A percentile compares a stretch with the other conserved stretches of the same genome.
Conservation (phyloP, 352 stramenopile species). For the Pythium brachiatum region DNA sequence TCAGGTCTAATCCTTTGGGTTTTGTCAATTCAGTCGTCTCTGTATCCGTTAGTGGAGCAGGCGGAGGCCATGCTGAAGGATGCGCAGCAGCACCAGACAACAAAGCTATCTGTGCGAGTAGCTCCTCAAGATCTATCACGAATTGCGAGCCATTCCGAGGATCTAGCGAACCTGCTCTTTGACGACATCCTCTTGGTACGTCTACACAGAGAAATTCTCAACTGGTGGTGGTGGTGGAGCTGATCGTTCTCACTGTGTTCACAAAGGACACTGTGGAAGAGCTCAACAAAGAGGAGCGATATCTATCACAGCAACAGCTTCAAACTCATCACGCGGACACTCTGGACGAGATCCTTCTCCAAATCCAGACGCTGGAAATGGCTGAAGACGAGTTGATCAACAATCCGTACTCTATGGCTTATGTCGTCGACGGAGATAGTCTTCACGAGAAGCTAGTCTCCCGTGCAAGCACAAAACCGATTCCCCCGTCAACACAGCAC, state of each 20-base stretch:
- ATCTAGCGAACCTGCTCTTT: constrained; percentile 51
- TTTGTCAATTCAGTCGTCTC: constrained; percentile 17
- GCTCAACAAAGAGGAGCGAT: constrained; percentile 52
- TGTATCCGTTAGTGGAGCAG: constrained; percentile 57
- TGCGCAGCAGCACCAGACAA: constrained; percentile 35
- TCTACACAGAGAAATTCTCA: neutral
- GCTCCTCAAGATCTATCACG: constrained; percentile 32
- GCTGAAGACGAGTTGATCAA: constrained; percentile 39
- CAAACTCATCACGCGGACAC: constrained; percentile 30
- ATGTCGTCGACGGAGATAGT: neutral
- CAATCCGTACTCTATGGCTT: constrained; percentile 35
- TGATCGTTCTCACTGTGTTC: neutral
- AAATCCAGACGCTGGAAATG: constrained; percentile 48
- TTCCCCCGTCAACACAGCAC: neutral
- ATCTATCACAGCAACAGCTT: constrained; percentile 26
- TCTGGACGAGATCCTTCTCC: constrained; percentile 47
- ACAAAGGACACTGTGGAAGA: constrained; percentile 55
- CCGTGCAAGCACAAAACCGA: neutral
- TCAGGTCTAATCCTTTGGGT: neutral
- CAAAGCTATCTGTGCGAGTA: constrained; percentile 44
- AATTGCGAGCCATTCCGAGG: constrained; percentile 48
- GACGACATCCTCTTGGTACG: constrained; percentile 63
- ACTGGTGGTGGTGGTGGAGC: neutral
- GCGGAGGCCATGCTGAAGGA: constrained; percentile 41
- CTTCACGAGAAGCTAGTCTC: neutral